Base-by-base conservation (phyloP, 306 rosid genomes). In the Castanospermum australe region DNA sequence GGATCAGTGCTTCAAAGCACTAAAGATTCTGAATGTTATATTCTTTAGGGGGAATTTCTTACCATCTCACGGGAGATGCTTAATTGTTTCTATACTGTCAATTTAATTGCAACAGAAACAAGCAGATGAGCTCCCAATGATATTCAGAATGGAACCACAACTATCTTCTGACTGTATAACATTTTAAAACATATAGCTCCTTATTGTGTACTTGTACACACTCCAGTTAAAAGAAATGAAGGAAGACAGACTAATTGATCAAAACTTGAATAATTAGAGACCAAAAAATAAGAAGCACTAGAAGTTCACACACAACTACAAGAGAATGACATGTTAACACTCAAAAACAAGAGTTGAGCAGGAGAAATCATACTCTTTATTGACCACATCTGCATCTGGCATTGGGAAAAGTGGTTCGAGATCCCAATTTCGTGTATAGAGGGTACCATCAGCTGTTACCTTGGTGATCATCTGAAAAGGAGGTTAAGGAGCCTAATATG, bases 361-460 rank as follows among this genome's bases (percentile, higher is more conserved):
- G 65, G 57, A 75, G 82, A 87, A 36, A 51, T 18, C 85, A 17
- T 91, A 95, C 98, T 85, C 90, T 81, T 84, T 84, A 67, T 84
- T 84, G 66, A 76, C 78, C 44, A 77, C 74, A 83, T 89, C 96
- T 17, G 76, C 77, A 86, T 81, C 87, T 21, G 97, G 98, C 71
- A 93, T 83, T 6, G 90, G 90, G 52, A 95, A 95, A 59, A 95
- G 93, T 41, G 99, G 98, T 68, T 95, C 99, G 67, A 80, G 85
- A 86, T 95, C 99, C 99, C 99, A 95, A 86, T 95, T 86, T 65
- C 85, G 87, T 20, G 97, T 84, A 79, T 71, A 81, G 45, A 95
- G 92, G 35, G 99, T 90, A 79, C 98, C 92, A 86, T 95, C 98
- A 75, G 91, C 97, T 68, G 94, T 95, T 75, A 97, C 99, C 85